Base-by-base conservation (phyloP, 768 basidiomycete species). In the Boletus rufocinnamomeus region DNA sequence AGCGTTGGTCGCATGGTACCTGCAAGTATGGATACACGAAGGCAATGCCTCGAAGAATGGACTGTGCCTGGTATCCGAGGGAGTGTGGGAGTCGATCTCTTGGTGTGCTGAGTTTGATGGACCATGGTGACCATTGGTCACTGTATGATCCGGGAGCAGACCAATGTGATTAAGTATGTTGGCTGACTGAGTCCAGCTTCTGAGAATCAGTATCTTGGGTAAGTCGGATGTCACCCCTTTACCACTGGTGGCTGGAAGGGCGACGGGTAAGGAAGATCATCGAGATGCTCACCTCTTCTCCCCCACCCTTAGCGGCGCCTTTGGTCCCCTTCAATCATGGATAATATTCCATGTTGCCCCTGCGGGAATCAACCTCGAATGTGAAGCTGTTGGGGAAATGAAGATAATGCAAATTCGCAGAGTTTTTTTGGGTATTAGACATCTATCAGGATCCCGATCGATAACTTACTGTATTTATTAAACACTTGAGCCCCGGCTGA, bases 381-480 rank as follows among this genome's bases (percentile, higher is more conserved):
- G 32, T 25, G 5, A n/a, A 32, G n/a, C 11, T 19, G 30, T 6
- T 4, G 14, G n/a, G n/a, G 47, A 51, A 37, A 54, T 28, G n/a
- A 25, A 37, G 21, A n/a, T 2, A 13, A 32, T 25, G 10, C 21
- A 32, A 14, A 27, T 38, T 59, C 49, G 56, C 56, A 48, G 58
- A 58, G 56, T 46, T 21, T 28, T 30, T 30, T n/a, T n/a, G 47
- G 9, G 37, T 23, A 25, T 57, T 34, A 40, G 57, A 41, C 25
- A 34, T 3, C 17, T 48, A 30, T 17, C n/a, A 14, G 16, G 44
- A 52, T 59, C 59, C 47, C 16, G 57, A 59, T 59, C 32, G 21
- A 59, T 4, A 32, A 14, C 3, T 23, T 46, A 23, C 16, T 32
- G 43, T 23, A 51, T 51, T 46, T 41, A 21, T 28, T 30, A 37